Conservation (phyloP, 768 basidiomycete species). For the Austroboletus eburneus region DNA sequence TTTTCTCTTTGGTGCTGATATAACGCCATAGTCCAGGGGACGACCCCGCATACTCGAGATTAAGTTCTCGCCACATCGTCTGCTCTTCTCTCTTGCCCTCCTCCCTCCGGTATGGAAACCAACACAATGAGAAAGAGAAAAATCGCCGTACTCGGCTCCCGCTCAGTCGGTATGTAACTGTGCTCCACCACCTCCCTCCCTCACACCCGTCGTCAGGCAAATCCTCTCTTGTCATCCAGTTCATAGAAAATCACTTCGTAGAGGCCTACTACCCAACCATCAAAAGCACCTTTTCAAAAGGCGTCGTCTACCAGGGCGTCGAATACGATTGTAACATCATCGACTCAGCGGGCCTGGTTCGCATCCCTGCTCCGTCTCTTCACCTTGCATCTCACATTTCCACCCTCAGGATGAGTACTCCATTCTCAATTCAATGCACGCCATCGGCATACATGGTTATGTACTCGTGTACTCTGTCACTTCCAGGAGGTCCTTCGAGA, state of each 20-base stretch:
- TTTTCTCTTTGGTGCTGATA: too few relatives aligned
- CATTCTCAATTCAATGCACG: conserved; percentile 88
- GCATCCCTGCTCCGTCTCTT: conserved; percentile 18
- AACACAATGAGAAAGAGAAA: conserved; percentile 70
- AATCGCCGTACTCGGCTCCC: conserved; percentile 83
- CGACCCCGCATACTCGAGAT: too few relatives aligned
- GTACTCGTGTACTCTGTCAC: conserved; percentile 95
- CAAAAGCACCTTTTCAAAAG: conserved; percentile 83
- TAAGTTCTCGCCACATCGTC: too few relatives aligned
- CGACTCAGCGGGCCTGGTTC: conserved; percentile 94
- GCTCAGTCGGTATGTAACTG: conserved; percentile 72
- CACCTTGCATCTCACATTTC: conserved; percentile 5
- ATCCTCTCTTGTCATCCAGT: conserved; percentile 89
- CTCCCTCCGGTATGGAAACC: conserved; percentile 26
- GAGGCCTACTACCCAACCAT: conserved; percentile 96
- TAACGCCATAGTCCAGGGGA: too few relatives aligned
- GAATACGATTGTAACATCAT: conserved; percentile 97
- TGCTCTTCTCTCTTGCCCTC: too few relatives aligned
- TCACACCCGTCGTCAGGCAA: conserved; percentile 61
- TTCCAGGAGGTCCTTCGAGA: conserved; percentile 86
- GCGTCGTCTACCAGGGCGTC: conserved; percentile 78
- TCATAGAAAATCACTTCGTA: conserved; percentile 88
- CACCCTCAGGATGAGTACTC: conserved; percentile 79
- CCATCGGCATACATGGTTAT: conserved; percentile 96
- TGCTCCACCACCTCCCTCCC: too few relatives aligned